A percentile compares a stretch with the other conserved stretches of the same genome.
Conservation (phyloP, 345 rosid species). For the Crucihimalaya himalaica region DNA sequence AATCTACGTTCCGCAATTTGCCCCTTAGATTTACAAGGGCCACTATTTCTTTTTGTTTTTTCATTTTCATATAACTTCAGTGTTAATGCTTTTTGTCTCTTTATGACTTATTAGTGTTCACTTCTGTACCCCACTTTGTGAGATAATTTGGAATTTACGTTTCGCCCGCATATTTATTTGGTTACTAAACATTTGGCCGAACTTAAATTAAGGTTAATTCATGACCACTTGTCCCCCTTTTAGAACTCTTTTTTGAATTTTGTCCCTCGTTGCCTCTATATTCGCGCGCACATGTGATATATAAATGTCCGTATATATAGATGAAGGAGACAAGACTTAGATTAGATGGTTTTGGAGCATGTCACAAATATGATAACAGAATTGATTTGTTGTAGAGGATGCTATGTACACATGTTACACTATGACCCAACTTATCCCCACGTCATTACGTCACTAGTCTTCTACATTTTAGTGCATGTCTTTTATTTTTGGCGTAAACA, state of each 20-base stretch:
- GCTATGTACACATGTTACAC: slow-evolving; percentile 37
- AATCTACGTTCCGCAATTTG: slow-evolving; percentile 17
- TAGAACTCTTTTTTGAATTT: background rate
- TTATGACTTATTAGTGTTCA: slow-evolving; percentile 34
- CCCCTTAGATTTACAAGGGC: slow-evolving; percentile 29
- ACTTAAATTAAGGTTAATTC: slow-evolving; percentile 5
- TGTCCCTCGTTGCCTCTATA: background rate
- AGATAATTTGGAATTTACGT: slow-evolving; percentile 13
- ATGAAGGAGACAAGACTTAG: slow-evolving; percentile 31
- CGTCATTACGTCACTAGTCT: slow-evolving; percentile 24
- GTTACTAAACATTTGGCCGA: slow-evolving; percentile 26
- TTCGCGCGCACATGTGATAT: slow-evolving; percentile 12
- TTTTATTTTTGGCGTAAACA: background rate
- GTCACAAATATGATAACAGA: slow-evolving; percentile 30
- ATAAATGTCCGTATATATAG: slow-evolving; percentile 1
- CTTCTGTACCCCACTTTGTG: slow-evolving; percentile 40
- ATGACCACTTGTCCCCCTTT: slow-evolving; percentile 17
- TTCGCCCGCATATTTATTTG: slow-evolving; percentile 16
- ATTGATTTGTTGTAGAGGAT: slow-evolving; percentile 17
- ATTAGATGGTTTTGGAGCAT: slow-evolving; percentile 23
- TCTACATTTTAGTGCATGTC: background rate
- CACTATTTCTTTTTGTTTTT: background rate
- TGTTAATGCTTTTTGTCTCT: slow-evolving; percentile 1
- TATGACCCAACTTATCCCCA: slow-evolving; percentile 32
- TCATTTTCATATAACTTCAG: slow-evolving; percentile 16